phyloP scores from a whole-genome alignment of 208 protist species.

The Trypanosoma melophagium region DNA sequence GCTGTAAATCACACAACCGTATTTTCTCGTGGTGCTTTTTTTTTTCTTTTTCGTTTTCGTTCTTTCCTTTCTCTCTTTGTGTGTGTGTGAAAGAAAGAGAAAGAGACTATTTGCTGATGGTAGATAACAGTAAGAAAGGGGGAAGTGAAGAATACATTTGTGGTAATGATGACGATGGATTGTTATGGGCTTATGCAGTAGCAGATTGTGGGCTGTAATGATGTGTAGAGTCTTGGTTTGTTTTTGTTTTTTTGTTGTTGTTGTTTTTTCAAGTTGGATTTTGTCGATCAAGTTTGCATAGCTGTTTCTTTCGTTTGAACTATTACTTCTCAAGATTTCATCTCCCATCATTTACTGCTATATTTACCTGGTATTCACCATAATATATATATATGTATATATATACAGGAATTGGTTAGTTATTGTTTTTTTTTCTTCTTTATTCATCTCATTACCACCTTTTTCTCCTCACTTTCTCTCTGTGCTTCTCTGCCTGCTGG shows the following conservation, averaged over 20 bases:
- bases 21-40: neutral
- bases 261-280: neutral
- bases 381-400: neutral
- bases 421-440: slow-evolving; percentile 3
- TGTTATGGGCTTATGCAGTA: too few species aligned
- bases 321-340: neutral
- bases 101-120: too few species aligned
- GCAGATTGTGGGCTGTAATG: too few species aligned
- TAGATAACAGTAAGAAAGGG: too few species aligned
- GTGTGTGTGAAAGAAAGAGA: neutral
- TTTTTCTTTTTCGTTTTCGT: neutral
- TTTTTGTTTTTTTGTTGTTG: neutral
- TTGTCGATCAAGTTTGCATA: neutral
- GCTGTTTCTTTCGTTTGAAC: neutral
- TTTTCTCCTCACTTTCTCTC: slow-evolving; percentile 4
- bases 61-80: slow-evolving; percentile 22
- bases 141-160: neutral
- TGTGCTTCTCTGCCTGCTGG: neutral
- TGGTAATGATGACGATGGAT: too few species aligned
- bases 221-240: too few species aligned
- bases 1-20: slow-evolving; percentile 38
- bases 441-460: slow-evolving; percentile 19
- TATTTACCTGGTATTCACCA: too few species aligned
- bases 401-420: slow-evolving; percentile 19
- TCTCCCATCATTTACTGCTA: neutral